These are phyloP conservation scores for Microstegium vimineum DNA, from an alignment of 176 grass and related monocot genomes.

Conservation along the genomic window DNA sequence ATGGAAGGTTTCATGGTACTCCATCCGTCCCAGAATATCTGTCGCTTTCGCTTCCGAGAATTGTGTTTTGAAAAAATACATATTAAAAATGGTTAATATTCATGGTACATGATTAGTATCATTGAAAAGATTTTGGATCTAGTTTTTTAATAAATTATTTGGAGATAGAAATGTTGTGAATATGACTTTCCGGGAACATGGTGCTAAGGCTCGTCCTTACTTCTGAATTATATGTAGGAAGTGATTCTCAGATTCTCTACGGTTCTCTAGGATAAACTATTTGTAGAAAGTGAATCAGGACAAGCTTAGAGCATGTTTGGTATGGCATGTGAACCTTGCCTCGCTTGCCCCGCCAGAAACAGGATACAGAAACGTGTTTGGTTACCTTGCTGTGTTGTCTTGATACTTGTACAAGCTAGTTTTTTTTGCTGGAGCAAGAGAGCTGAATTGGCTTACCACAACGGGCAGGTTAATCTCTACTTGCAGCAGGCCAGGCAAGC, in stretches of 20 bases:
- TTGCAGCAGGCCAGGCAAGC: background rate
- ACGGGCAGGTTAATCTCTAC: background rate
- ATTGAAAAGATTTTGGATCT: too few species aligned
- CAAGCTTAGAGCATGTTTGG: background rate
- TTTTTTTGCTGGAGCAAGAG: background rate
- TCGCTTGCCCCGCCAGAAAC: background rate
- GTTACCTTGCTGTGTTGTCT: background rate
- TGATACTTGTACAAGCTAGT: background rate
- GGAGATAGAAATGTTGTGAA: too few species aligned
- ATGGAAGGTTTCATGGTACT: background rate
- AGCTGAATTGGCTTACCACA: background rate
- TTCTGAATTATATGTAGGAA: too few species aligned
- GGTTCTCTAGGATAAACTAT: background rate
- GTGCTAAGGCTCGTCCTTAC: too few species aligned
- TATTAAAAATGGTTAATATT: background rate
- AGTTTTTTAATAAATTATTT: too few species aligned
- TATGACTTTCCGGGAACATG: background rate
- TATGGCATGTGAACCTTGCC: background rate
- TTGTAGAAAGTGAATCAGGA: background rate
- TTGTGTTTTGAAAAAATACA: too few species aligned
- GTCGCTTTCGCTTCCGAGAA: too few species aligned
- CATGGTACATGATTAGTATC: too few species aligned
- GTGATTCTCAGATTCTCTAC: background rate
- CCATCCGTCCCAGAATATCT: too few species aligned
- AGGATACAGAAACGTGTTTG: background rate